Base-by-base conservation (phyloP, 2,329 filamentous ascomycete species). In the Aspergillus melleus region DNA sequence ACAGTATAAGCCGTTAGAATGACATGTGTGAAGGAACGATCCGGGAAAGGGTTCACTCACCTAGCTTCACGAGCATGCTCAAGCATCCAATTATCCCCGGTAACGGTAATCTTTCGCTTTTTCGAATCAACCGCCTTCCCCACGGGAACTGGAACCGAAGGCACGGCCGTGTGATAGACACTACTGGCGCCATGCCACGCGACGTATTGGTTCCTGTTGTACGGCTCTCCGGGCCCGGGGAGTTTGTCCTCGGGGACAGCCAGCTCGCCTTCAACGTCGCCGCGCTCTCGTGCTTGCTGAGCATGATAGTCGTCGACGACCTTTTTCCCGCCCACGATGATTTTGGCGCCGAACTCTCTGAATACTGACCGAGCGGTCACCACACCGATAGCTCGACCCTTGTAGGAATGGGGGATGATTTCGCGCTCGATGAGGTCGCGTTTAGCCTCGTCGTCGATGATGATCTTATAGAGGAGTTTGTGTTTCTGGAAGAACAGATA, bases 401-500 rank as follows among this genome's bases (percentile, higher is more conserved):
- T 99, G 86, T 99, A 99, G 29, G 92, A 96, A 80, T 97, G 95
- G 1, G 95, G 95, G 64, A 99, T 96, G 72, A 99, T 90, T 6
- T 96, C 90, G 61, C 95, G 88, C 67, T 96, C 92, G 72, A 99
- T 99, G 80, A 99, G 86, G 76, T 98, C 93, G 61, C 90, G 88
- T 81, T 99, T 99, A 77, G 96, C 94, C n/a, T 95, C 90, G 66
- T 99, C 95, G 69, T 93, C 92, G 58, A 98, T 91, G 70, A 99
- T 96, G 71, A 99, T 96, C 81, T 99, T 99, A 85, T 92, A 95
- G 14, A 99, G 88, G 70, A 92, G 89, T 74, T 91, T 90, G 78
- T 99, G 95, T 79, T 98, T 99, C 64, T 95, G 96, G 82, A 99
- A 99, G 83, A 99, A 97, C 26, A 99, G 86, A 73, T 99, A 99